A percentile compares a stretch with the other conserved stretches of the same genome.
These are phyloP conservation scores for Cladophialophora bantiana DNA, from an alignment of 2,329 filamentous ascomycete species.

Conservation along the genomic window DNA sequence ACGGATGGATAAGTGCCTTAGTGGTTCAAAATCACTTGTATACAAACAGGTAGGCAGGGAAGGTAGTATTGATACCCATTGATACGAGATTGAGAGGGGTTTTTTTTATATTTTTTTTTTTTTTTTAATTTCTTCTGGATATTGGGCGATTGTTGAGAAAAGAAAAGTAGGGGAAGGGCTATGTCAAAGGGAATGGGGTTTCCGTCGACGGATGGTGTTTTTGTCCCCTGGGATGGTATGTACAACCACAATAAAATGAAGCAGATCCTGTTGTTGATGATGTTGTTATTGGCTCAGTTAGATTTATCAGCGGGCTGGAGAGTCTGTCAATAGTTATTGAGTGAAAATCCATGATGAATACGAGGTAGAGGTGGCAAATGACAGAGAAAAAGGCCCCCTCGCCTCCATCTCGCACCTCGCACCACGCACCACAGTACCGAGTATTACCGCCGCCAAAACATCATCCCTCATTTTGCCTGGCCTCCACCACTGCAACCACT, in stretches of 20 bases:
- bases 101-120: neutral
- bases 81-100: neutral
- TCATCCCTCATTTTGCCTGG: too few relatives aligned
- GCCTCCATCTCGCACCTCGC: neutral
- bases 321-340: neutral
- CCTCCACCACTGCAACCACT: too few relatives aligned
- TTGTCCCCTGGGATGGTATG: neutral
- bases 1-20: slow-evolving; percentile 13
- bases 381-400: neutral
- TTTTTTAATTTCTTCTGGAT: neutral
- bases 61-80: slow-evolving; percentile 30
- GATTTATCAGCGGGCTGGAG: slow-evolving; percentile 1
- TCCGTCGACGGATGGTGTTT: neutral
- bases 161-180: neutral
- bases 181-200: neutral
- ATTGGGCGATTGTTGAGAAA: neutral
- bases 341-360: too few relatives aligned
- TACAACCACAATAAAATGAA: neutral
- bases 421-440: neutral
- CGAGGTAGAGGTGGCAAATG: neutral
- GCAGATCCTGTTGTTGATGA: neutral
- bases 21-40: neutral
- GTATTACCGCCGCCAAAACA: too few relatives aligned
- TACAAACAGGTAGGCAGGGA: slow-evolving; percentile 14
- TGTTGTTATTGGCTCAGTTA: neutral